Conservation (phyloP, 768 basidiomycete genomes). For the Cystofilobasidium capitatum region DNA sequence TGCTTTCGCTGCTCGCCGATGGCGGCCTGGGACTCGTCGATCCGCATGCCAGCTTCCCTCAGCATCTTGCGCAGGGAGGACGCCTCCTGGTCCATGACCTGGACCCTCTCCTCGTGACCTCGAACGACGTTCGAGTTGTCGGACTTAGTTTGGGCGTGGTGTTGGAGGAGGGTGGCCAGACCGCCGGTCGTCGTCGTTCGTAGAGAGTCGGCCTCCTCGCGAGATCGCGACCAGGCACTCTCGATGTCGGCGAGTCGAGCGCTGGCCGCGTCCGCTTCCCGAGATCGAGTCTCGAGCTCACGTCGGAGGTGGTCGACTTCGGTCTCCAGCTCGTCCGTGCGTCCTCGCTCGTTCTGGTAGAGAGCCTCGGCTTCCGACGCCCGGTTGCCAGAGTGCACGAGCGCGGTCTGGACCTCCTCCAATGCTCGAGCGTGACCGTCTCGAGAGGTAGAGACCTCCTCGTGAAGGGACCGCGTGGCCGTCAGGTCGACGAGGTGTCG, state of each 20-base stretch:
- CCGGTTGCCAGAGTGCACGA: constrained; percentile 64
- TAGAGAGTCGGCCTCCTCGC: constrained; percentile 86
- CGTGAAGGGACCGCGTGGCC: constrained; percentile 55
- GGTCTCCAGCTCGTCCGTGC: constrained; percentile 58
- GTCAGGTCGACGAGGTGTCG: constrained; percentile 70
- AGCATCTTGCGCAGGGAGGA: constrained; percentile 68
- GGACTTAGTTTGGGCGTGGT: constrained; percentile 70
- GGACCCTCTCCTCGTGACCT: constrained; percentile 70
- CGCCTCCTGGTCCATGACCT: constrained; percentile 68
- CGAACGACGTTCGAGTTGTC: constrained; percentile 69
- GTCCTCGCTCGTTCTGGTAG: constrained; percentile 59
- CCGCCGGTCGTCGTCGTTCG: constrained; percentile 74
- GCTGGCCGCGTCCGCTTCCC: constrained; percentile 63
- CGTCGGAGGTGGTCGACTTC: constrained; percentile 69
- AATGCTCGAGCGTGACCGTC: constrained; percentile 81
- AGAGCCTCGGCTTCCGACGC: constrained; percentile 68
- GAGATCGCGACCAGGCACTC: constrained; percentile 81
- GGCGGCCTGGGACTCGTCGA: constrained; percentile 59
- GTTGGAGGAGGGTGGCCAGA: constrained; percentile 76
- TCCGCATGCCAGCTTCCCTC: constrained; percentile 60
- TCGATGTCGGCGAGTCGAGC: constrained; percentile 66
- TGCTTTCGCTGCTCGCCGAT: constrained; percentile 60
- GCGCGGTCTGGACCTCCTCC: constrained; percentile 70
- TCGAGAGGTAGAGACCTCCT: constrained; percentile 57
- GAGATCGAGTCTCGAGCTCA: constrained; percentile 65